Percentiles rank a stretch among this genome's conserved stretches.
These are phyloP conservation scores for Dactylis glomerata DNA, from an alignment of 176 grass and related monocot genomes.

Conservation along the genomic window DNA sequence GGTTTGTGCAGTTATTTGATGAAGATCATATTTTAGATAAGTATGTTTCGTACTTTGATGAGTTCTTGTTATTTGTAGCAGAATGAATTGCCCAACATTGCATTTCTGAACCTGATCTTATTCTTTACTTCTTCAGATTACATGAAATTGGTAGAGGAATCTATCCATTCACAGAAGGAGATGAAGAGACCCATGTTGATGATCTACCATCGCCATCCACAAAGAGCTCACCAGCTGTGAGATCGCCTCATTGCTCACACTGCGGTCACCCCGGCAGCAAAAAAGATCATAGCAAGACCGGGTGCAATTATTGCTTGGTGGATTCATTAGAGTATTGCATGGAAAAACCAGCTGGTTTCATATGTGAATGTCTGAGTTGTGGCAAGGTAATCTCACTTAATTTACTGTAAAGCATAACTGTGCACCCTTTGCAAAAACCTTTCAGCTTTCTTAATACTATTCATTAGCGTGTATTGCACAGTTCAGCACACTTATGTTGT, in stretches of 20 bases:
- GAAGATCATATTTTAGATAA: conserved; percentile 71
- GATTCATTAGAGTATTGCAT: conserved; percentile 58
- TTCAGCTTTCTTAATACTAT: background rate
- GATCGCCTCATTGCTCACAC: conserved; percentile 60
- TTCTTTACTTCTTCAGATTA: conserved; percentile 53
- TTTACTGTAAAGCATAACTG: background rate
- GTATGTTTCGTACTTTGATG: conserved; percentile 34
- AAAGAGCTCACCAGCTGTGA: conserved; percentile 33
- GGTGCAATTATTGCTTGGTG: conserved; percentile 71
- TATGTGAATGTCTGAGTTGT: conserved; percentile 74
- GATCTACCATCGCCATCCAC: conserved; percentile 42
- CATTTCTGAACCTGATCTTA: background rate
- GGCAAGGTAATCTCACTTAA: conserved; percentile 50
- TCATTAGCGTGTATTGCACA: background rate
- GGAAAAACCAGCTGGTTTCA: conserved; percentile 67
- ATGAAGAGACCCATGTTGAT: conserved; percentile 31
- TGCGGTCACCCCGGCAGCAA: conserved; percentile 94
- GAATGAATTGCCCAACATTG: background rate
- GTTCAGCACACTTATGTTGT: background rate
- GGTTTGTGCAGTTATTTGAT: conserved; percentile 62
- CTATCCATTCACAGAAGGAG: conserved; percentile 48
- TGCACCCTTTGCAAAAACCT: background rate
- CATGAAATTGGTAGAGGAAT: conserved; percentile 62
- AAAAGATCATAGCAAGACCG: conserved; percentile 65
- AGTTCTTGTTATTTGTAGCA: background rate